phyloP scores from a whole-genome alignment of 305 asterid species.

The Stenogyne calaminthoides region DNA sequence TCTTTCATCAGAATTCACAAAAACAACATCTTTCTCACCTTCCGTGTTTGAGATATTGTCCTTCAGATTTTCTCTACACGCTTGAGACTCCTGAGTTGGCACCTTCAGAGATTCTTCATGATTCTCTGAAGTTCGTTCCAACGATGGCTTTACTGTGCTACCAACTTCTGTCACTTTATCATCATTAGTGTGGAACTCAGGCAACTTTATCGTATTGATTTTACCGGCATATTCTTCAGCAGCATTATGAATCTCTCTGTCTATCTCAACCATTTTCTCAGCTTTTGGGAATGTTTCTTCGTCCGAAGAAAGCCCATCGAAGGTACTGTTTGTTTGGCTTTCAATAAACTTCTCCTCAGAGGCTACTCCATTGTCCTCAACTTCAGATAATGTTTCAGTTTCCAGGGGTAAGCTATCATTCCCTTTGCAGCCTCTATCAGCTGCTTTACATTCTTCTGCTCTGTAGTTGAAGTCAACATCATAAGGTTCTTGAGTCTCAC shows the following conservation, averaged over 20 bases:
- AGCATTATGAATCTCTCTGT: conserved; percentile 25
- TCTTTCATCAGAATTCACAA: conserved; percentile 32
- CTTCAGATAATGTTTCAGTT: not conserved
- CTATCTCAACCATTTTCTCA: conserved; percentile 19
- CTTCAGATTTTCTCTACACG: conserved; percentile 35
- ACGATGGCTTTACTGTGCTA: conserved; percentile 30
- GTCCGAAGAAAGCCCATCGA: conserved; percentile 42
- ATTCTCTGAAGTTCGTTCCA: conserved; percentile 44
- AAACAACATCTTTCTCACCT: conserved; percentile 35
- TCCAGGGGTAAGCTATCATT: too few species aligned
- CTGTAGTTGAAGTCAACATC: too few species aligned
- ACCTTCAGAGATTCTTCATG: conserved; percentile 42
- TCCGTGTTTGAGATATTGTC: conserved; percentile 34
- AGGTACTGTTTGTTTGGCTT: conserved; percentile 36
- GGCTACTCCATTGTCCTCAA: conserved; percentile 34
- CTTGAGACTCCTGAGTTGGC: conserved; percentile 43
- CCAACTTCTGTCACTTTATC: conserved; percentile 33
- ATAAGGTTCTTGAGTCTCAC: too few species aligned
- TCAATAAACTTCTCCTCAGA: conserved; percentile 42
- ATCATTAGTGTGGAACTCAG: conserved; percentile 23
- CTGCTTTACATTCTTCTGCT: too few species aligned
- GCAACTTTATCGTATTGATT: conserved; percentile 20
- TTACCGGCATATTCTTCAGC: conserved; percentile 31
- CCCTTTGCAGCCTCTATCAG: too few species aligned
- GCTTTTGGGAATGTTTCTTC: conserved; percentile 33